phyloP scores from a whole-genome alignment of 129 eudicot genomes.

The Flaveria sonorensis region DNA sequence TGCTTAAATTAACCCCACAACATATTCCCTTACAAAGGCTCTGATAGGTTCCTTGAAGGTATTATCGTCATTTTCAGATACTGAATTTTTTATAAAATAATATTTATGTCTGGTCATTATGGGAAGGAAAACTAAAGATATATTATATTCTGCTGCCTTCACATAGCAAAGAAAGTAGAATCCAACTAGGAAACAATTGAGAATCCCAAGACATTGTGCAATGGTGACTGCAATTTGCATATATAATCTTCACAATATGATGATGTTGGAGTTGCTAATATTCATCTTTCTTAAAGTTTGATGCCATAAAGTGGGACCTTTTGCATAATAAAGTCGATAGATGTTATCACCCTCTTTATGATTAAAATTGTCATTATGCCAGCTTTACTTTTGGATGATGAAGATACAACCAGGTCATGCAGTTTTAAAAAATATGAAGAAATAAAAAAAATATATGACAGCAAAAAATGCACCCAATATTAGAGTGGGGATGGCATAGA shows the following conservation, averaged over 20 bases:
- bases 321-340: slow-evolving; percentile 3
- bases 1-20: not conserved
- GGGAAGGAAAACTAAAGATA: not conserved
- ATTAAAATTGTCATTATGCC: slow-evolving; percentile 9
- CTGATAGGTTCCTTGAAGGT: not conserved
- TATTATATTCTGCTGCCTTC: slow-evolving; percentile 8
- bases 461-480: not conserved
- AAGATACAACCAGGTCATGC: slow-evolving; percentile 9
- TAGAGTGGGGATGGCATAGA: not conserved
- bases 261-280: slow-evolving; percentile 22
- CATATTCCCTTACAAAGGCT: slow-evolving; percentile 1
- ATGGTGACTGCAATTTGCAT: slow-evolving; percentile 10
- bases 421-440: not conserved
- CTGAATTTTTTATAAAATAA: not conserved
- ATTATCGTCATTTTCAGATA: not conserved
- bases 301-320: slow-evolving; percentile 8
- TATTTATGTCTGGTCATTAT: not conserved
- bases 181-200: not conserved
- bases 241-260: slow-evolving; percentile 15
- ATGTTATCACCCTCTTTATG: not conserved
- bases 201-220: slow-evolving; percentile 21
- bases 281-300: not conserved
- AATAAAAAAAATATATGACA: not conserved
- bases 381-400: slow-evolving; percentile 27
- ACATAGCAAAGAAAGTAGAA: not conserved